Base-by-base conservation (phyloP, 2,329 filamentous ascomycete genomes). In the Beauveria varroae region DNA sequence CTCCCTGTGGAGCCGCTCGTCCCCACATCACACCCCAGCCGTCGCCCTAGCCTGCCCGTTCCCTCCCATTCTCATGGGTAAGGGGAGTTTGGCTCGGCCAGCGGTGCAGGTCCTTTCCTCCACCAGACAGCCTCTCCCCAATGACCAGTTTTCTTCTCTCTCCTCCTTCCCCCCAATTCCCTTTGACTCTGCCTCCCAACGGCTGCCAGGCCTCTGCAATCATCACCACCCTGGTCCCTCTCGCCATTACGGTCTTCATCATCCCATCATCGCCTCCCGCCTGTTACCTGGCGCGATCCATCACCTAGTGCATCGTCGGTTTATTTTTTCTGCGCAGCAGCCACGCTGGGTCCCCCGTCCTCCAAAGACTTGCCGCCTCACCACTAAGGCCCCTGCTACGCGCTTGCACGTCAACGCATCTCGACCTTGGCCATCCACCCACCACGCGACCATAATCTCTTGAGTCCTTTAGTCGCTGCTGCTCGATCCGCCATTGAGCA, bases 11-110 rank as follows among this genome's bases (percentile, higher is more conserved):
- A 57, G 55, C 55, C 55, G 55, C 43, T 30, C 20, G 22, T 44
- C 43, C 16, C 28, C 44, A n/a, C 6, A 20, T 7, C 37, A 28
- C 47, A 51, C 54, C 22, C 56, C 57, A 67, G 55, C 66, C 66
- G 71, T 73, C 67, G 14, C 10, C 49, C 22, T 73, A 73, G 62
- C 61, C 57, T 37, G 67, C 69, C 71, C 72, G 71, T 74, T 74
- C 71, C 69, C 73, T 73, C 68, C 70, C 69, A 69, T 72, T 71
- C 64, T 71, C 70, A 69, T 77, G 75, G 75, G 75, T 77, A 67
- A 77, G 75, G 75, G 70, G 68, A 77, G 74, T 77, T 76, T 71
- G 68, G 66, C 47, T 46, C 65, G 66, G 68, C 70, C 69, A 73
- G 71, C 67, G 69, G 66, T 69, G 72, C 70, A 75, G 70, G 71